Percentiles rank a stretch among this genome's conserved stretches.
These are phyloP conservation scores for Veloporphyrellus conicus DNA, from an alignment of 1,284 basidiomycete genomes.

Conservation along the genomic window DNA sequence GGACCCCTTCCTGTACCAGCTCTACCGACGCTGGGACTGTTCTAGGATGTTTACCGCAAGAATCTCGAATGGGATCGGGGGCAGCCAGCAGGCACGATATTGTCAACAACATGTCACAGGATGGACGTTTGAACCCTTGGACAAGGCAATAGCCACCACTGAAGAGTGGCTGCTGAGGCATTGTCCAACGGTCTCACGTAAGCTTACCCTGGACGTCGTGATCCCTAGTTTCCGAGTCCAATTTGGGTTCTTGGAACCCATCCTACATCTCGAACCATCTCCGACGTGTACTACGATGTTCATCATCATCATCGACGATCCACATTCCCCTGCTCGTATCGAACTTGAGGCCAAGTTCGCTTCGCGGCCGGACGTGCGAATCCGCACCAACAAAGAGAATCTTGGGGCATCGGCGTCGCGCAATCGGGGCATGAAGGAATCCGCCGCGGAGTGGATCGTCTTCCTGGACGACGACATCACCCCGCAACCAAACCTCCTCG, in stretches of 20 bases:
- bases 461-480: slow-evolving; percentile 59
- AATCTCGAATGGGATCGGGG: slow-evolving; percentile 46
- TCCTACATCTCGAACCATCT: slow-evolving; percentile 43
- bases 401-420: slow-evolving; percentile 38
- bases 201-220: slow-evolving; percentile 51
- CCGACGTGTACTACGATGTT: slow-evolving; percentile 46
- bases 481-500: slow-evolving; percentile 43
- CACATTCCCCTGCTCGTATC: slow-evolving; percentile 37
- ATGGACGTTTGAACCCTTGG: slow-evolving; percentile 50
- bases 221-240: slow-evolving; percentile 57
- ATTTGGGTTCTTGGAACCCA: slow-evolving; percentile 39
- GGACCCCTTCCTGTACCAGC: slow-evolving; percentile 54
- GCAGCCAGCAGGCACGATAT: slow-evolving; percentile 45
- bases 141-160: slow-evolving; percentile 38
- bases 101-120: slow-evolving; percentile 39
- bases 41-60: slow-evolving; percentile 44
- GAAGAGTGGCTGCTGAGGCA: slow-evolving; percentile 36
- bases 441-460: slow-evolving; percentile 27
- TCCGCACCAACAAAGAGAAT: slow-evolving; percentile 26
- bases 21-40: slow-evolving; percentile 55
- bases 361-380: slow-evolving; percentile 23
- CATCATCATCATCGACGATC: slow-evolving; percentile 57
- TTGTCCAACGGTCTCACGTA: slow-evolving; percentile 27
- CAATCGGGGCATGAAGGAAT: slow-evolving; percentile 29
- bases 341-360: slow-evolving; percentile 24